phyloP scores from a whole-genome alignment of 345 rosid species.

The Noccaea caerulescens region DNA sequence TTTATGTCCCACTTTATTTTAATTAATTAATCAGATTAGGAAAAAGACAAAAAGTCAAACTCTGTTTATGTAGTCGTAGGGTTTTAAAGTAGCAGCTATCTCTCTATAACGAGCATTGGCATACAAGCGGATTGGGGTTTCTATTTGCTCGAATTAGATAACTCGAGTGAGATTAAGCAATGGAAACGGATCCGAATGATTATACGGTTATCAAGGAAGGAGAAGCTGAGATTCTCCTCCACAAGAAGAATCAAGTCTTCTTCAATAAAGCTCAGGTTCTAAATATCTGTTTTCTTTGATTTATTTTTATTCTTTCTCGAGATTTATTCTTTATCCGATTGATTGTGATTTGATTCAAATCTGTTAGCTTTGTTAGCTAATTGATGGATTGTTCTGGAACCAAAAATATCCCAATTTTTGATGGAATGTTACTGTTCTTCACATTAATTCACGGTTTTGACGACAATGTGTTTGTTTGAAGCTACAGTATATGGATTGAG shows the following conservation, averaged over 20 bases:
- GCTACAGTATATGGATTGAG: not conserved
- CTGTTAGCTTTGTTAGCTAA: constrained; percentile 15
- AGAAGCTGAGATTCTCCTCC: constrained; percentile 96
- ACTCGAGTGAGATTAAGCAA: constrained; percentile 30
- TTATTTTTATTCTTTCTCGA: too few species aligned
- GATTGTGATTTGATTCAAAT: not conserved
- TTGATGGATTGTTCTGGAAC: not conserved
- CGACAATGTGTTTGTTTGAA: not conserved
- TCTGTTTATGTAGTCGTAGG: constrained; percentile 8
- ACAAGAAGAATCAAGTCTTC: constrained; percentile 86
- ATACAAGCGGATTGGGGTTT: not conserved
- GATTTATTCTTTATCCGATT: too few species aligned
- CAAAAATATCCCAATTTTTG: not conserved
- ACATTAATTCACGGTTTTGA: not conserved
- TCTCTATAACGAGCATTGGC: not conserved
- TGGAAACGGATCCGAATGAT: constrained; percentile 63
- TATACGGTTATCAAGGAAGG: constrained; percentile 87
- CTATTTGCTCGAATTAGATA: not conserved
- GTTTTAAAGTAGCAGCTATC: constrained; percentile 18
- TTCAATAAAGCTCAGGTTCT: constrained; percentile 91
- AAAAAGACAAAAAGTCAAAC: too few species aligned
- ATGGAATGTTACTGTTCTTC: not conserved
- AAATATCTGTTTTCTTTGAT: not conserved
- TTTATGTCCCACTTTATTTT: not conserved
- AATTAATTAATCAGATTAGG: not conserved